Evolutionary conservation across 805 yeast species (phyloP).

Genomic region (Sugiyamaella valdiviana): DNA sequence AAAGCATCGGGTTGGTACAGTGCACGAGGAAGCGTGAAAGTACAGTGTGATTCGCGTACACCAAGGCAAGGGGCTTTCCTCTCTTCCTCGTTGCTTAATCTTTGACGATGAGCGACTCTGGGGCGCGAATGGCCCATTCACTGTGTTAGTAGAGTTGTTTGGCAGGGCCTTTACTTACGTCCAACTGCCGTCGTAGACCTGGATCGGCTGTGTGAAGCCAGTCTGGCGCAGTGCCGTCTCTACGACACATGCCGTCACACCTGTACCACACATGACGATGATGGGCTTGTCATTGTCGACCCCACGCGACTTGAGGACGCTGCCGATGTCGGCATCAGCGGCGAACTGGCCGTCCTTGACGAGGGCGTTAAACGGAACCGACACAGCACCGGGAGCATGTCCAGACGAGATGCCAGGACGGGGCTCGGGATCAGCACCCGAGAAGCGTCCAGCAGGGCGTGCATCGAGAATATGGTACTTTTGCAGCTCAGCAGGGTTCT

Average conservation of each 20-base stretch:
- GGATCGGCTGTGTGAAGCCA: slow-evolving; percentile 31
- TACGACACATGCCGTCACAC: slow-evolving; percentile 88
- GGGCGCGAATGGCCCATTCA: slow-evolving; percentile 79
- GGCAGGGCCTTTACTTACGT: slow-evolving; percentile 31
- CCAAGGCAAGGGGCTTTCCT: no score
- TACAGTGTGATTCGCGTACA: no score
- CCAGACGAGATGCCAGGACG: slow-evolving; percentile 85
- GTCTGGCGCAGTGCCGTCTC: slow-evolving; percentile 61
- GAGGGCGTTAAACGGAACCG: slow-evolving; percentile 60
- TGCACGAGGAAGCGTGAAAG: no score
- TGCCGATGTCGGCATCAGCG: slow-evolving; percentile 40
- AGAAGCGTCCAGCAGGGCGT: slow-evolving; percentile 64
- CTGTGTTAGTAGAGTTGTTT: slow-evolving; percentile 40
- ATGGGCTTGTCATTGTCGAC: slow-evolving; percentile 48
- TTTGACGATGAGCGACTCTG: slow-evolving; percentile 46
- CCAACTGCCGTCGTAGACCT: slow-evolving; percentile 64
- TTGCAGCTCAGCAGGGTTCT: slow-evolving; percentile 31
- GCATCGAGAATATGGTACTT: slow-evolving; percentile 70
- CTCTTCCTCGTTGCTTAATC: slow-evolving; percentile 14
- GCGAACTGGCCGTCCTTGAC: slow-evolving; percentile 52
- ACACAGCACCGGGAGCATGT: slow-evolving; percentile 75
- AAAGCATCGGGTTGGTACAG: no score
- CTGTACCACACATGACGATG: slow-evolving; percentile 91
- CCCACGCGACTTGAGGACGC: slow-evolving; percentile 42
- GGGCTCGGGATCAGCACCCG: slow-evolving; percentile 82